Base-by-base conservation (phyloP, 2,329 filamentous ascomycete genomes). In the Ophiostoma pallidulum region DNA sequence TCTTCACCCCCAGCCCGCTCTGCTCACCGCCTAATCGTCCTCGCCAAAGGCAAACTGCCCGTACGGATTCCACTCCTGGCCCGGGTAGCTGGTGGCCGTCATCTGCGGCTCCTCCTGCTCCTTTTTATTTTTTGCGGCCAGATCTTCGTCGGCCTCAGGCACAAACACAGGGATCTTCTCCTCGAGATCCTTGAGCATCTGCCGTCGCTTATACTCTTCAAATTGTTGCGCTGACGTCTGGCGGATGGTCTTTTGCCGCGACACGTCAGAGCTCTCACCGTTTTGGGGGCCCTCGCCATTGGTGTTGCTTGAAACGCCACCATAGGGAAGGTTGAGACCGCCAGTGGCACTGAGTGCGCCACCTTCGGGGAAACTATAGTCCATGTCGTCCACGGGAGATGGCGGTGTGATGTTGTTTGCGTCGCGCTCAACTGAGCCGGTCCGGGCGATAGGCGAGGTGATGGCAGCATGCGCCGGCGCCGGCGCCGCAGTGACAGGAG, bases 21-120 rank as follows among this genome's bases (percentile, higher is more conserved):
- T 45, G 12, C 12, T 24, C 18, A 18, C 16, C 19, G 2, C 39
- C 29, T 39, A 48, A 35, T 47, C 51, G n/a, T 56, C 54, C 8
- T 62, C 62, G 26, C 61, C 61, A 8, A 57, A 59, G 16, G 56
- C 57, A 38, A 58, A 58, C 33, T 58, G 61, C 4, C 53, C 61
- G 45, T 74, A 77, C 2, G 79, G 79, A 55, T 76, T 76, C 80
- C 82, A 86, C 60, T 85, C 81, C 64, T 84, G 78, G 0, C 82
- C 82, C 0, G 82, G 82, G 61, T 84, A 86, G 58, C 75, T 80
- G 12, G 79, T 81, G 7, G 80, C 80, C 41, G 69, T 74, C 82
- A 86, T 85, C 50, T 71, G 66, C 12, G 74, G 72, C 58, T 66
- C 60, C n/a, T 71, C 66, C 28, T 69, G 65, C 35, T 66, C 62